These are phyloP conservation scores for Datura wrightii DNA, from an alignment of 257 asterid species.

Conservation along the genomic window DNA sequence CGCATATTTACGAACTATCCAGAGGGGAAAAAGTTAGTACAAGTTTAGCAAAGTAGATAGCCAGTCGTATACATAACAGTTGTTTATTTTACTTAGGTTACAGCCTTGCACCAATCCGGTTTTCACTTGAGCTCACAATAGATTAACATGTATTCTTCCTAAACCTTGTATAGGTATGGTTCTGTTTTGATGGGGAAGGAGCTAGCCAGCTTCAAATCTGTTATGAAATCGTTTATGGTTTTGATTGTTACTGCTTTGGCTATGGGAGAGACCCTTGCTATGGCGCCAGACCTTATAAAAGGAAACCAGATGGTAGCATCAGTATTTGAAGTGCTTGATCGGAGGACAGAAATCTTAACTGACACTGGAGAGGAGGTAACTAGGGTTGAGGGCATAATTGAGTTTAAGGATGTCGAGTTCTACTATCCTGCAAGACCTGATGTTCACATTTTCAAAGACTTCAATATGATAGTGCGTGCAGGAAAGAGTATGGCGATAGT, in stretches of 20 bases:
- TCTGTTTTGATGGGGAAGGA: conserved; percentile 85
- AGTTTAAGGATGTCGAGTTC: conserved; percentile 81
- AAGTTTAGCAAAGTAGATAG: not conserved
- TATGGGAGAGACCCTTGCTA: conserved; percentile 97
- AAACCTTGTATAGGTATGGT: conserved; percentile 65
- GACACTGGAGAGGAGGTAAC: conserved; percentile 82
- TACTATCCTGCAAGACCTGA: conserved; percentile 94
- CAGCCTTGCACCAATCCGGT: not conserved
- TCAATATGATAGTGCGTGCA: conserved; percentile 70
- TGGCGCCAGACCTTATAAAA: conserved; percentile 97
- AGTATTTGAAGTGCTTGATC: conserved; percentile 82
- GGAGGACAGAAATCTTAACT: conserved; percentile 67
- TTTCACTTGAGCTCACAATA: not conserved
- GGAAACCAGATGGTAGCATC: conserved; percentile 92
- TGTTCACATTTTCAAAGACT: conserved; percentile 75
- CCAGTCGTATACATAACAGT: conserved; percentile 3
- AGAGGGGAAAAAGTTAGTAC: not conserved
- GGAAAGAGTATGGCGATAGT: conserved; percentile 95
- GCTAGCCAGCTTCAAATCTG: conserved; percentile 79
- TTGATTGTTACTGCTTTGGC: conserved; percentile 87
- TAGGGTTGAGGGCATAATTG: conserved; percentile 71
- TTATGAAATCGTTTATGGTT: conserved; percentile 92
- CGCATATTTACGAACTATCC: not conserved
- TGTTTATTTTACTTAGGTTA: not conserved
- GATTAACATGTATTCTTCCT: conserved; percentile 15